Percentiles rank a stretch among this genome's conserved stretches.
These are phyloP conservation scores for Termitomyces sp. DNA, from an alignment of 768 basidiomycete genomes.

Conservation along the genomic window DNA sequence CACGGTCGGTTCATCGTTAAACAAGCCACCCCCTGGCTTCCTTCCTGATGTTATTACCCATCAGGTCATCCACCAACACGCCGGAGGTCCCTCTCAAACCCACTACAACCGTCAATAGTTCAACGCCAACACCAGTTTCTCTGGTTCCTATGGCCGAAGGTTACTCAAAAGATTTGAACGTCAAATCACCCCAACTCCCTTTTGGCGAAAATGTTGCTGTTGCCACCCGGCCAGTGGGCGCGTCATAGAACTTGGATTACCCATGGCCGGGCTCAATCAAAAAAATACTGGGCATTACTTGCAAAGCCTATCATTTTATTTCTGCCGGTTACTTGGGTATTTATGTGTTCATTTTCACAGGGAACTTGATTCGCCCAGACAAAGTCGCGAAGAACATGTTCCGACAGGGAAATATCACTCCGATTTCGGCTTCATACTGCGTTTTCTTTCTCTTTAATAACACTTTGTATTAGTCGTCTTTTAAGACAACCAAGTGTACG, in stretches of 20 bases:
- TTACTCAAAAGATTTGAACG: conserved; percentile 38
- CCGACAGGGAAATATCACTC: conserved; percentile 12
- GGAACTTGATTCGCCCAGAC: conserved; percentile 14
- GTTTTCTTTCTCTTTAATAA: conserved; percentile 7
- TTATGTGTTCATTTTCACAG: conserved; percentile 34
- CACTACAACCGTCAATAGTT: conserved; percentile 30
- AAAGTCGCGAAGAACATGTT: conserved; percentile 11
- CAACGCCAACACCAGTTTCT: conserved; percentile 24
- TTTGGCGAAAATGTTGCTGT: conserved; percentile 58
- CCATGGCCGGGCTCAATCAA: conserved; percentile 7
- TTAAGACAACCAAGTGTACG: conserved; percentile 32
- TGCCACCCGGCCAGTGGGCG: conserved; percentile 37
- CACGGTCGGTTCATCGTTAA: conserved; percentile 55
- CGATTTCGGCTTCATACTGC: conserved; percentile 11
- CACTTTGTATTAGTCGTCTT: conserved; percentile 29
- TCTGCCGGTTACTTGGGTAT: conserved; percentile 34
- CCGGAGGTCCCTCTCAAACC: conserved; percentile 32
- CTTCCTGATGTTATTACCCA: conserved; percentile 19
- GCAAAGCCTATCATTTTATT: conserved; percentile 16
- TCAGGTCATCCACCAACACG: conserved; percentile 41
- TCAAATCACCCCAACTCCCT: conserved; percentile 57
- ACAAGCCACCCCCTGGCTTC: conserved; percentile 18
- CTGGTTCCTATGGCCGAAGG: conserved; percentile 27
- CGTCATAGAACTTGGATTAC: conserved; percentile 22
- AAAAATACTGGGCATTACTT: conserved; percentile 7